Percentiles rank a stretch among this genome's conserved stretches.
Conservation (phyloP, 208 protist genomes). For the Trichomonas tenax region DNA sequence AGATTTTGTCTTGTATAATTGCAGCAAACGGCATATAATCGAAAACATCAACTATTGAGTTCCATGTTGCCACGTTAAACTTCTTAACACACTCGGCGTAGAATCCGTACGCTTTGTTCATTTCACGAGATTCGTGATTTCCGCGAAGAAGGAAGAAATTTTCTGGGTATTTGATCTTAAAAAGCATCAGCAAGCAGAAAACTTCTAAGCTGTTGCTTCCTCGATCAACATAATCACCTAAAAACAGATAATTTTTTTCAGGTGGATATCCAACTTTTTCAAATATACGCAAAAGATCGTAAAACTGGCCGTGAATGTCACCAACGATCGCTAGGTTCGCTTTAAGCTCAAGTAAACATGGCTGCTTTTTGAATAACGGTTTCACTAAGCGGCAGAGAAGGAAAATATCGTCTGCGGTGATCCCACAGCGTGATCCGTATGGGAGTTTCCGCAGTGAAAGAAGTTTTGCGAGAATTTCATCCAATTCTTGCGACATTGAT, state of each 20-base stretch:
- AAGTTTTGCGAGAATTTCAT: background rate
- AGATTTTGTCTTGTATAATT: background rate
- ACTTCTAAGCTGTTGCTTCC: background rate
- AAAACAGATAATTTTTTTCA: background rate
- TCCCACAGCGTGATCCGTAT: background rate
- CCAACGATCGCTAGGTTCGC: background rate
- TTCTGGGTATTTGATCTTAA: background rate
- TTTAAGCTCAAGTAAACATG: slow-evolving; percentile 25
- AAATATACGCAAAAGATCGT: background rate
- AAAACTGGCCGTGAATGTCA: background rate
- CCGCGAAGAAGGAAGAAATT: background rate
- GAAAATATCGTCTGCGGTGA: background rate
- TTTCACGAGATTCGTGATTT: background rate
- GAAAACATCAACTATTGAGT: background rate
- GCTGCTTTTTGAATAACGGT: background rate
- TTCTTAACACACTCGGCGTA: background rate
- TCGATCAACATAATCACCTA: slow-evolving; percentile 6
- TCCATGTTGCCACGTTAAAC: background rate
- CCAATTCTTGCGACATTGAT: background rate
- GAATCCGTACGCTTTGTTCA: background rate
- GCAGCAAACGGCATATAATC: background rate
- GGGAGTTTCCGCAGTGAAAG: background rate
- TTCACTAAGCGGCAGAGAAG: background rate
- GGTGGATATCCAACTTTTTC: background rate
- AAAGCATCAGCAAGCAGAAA: background rate